Base-by-base conservation (phyloP, 306 rosid species). In the Trifolium repens region DNA sequence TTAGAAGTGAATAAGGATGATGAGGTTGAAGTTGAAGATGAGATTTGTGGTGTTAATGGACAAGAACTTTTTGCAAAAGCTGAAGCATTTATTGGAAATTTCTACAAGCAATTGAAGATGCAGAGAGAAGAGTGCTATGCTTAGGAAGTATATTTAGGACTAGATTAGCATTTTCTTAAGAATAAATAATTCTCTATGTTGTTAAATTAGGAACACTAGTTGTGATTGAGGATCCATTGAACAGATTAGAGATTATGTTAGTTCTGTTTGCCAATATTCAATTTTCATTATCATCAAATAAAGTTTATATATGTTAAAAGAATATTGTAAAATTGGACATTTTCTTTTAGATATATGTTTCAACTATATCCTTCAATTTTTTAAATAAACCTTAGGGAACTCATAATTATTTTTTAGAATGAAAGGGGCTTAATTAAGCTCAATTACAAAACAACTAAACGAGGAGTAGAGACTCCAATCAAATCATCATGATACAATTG, bases 21-120 rank as follows among this genome's bases (percentile, higher is more conserved):
- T 19, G 88, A 80, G 22, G 1, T 57, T 14, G 75, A 58, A 27
- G 81, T 57, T 67, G 86, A 81, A 12, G 89, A 81, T 12, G 88
- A 73, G 52, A 73, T 19, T 2, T 81, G 62, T 2, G 92, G 83
- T 12, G 76, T 74, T 55, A 80, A 73, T 53, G 91, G 79, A 4
- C 93, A 91, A 80, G 98, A 93, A 72, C 68, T 93, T 49, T 89
- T 78, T 67, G 81, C 87, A 16, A 87, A 91, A 85, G 96, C 98
- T 62, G 97, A 91, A 80, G 84, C 83, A 15, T 93, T 93, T 58
- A 93, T 91, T 65, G 91, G 96, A 57, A 89, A 89, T 73, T 93
- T 93, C 77, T 91, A 89, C 65, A 88, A 80, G 68, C 97, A 93
- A 80, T 61, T 91, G 84, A 84, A 88, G 93, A 93, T 87, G 92